Evolutionary conservation across 2,329 filamentous ascomycete species (phyloP).

Genomic region (Neurospora sp.): DNA sequence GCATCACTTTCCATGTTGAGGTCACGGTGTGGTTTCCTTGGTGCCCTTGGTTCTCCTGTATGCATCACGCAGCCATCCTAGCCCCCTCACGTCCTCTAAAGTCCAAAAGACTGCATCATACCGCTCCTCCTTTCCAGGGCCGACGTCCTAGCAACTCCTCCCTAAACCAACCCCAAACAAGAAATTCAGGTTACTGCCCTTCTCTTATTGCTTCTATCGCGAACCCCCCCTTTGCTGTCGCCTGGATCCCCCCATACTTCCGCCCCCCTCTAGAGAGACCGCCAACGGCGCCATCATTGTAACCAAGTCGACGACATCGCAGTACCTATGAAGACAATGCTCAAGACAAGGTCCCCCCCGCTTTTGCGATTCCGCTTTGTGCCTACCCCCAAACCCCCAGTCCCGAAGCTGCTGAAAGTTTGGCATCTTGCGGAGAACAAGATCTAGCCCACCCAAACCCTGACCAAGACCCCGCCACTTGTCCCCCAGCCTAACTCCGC

Average conservation of each 20-base stretch:
- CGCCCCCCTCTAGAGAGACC: background rate
- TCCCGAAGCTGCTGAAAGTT: constrained; percentile 14
- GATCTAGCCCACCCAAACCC: constrained; percentile 2
- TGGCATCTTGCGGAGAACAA: constrained; percentile 14
- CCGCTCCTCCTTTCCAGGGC: background rate
- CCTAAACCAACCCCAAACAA: background rate
- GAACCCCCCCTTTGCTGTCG: constrained; percentile 11
- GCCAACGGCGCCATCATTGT: background rate
- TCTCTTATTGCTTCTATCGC: constrained; percentile 3
- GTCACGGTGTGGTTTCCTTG: background rate
- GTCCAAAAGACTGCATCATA: background rate
- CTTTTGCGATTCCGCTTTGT: background rate
- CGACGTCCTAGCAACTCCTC: background rate
- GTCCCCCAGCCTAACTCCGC: constrained; percentile 13
- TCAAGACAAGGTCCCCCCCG: constrained; percentile 18
- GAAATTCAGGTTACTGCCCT: background rate
- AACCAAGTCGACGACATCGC: background rate
- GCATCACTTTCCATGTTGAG: background rate
- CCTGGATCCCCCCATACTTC: constrained; percentile 9
- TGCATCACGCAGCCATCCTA: background rate
- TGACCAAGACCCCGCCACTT: constrained; percentile 1
- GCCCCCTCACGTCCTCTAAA: background rate
- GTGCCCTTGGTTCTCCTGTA: background rate
- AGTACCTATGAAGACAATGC: constrained; percentile 17
- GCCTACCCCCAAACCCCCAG: background rate